Conservation (phyloP, 73 alveolate genomes). For the Halteria grandinella region DNA sequence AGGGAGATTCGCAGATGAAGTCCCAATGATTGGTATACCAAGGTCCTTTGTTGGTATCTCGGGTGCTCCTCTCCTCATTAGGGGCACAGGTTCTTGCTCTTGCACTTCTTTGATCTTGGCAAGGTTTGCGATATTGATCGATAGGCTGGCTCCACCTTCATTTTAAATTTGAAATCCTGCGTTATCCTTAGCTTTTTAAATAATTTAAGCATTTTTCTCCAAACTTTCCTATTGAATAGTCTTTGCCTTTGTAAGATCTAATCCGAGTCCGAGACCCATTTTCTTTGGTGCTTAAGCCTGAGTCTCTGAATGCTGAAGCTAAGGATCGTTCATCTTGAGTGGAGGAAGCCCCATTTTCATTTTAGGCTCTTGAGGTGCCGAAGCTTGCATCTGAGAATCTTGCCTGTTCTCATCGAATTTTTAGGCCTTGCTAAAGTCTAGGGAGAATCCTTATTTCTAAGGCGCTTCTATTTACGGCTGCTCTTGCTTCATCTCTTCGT, state of each 20-base stretch:
- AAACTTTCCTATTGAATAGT: slow-evolving; percentile 6
- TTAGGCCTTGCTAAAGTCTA: not conserved
- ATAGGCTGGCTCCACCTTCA: slow-evolving; percentile 18
- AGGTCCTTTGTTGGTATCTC: too few relatives aligned
- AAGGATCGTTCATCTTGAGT: not conserved
- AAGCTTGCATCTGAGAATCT: too few relatives aligned
- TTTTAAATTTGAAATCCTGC: not conserved
- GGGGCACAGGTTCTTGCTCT: slow-evolving; percentile 43
- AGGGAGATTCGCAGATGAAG: too few relatives aligned
- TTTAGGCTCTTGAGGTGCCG: too few relatives aligned
- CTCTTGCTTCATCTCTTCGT: not conserved
- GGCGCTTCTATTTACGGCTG: not conserved
- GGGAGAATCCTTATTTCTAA: not conserved
- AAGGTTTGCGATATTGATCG: slow-evolving; percentile 15
- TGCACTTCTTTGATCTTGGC: slow-evolving; percentile 42
- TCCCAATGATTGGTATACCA: too few relatives aligned
- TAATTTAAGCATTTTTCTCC: slow-evolving; percentile 20
- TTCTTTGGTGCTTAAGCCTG: not conserved
- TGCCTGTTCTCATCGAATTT: not conserved
- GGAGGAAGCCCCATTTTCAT: too few relatives aligned
- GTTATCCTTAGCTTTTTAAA: slow-evolving; percentile 19
- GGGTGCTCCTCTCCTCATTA: slow-evolving; percentile 17
- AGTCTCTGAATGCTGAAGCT: not conserved
- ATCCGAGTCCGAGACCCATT: slow-evolving; percentile 42
- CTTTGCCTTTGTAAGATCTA: slow-evolving; percentile 67